Evolutionary conservation across 352 stramenopile genomes (phyloP).

Genomic region (Hyaloperonospora brassicae): DNA sequence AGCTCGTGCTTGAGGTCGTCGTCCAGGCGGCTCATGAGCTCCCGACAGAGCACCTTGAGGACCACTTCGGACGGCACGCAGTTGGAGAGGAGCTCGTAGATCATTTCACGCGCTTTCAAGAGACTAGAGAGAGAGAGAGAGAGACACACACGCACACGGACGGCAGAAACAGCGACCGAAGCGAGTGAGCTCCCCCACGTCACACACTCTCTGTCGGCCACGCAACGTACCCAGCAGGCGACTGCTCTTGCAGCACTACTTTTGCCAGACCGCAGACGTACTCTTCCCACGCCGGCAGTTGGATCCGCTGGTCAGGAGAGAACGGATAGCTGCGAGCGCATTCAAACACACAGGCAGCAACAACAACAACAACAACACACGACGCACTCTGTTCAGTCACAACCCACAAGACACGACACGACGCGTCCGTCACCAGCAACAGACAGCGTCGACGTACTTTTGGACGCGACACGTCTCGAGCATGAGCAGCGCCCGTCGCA

Average conservation of each 20-base stretch:
- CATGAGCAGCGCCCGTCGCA: conserved; percentile 95
- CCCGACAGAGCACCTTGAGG: conserved; percentile 84
- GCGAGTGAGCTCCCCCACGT: background rate
- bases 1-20: conserved; percentile 95
- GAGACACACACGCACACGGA: too few species aligned
- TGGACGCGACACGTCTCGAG: conserved; percentile 91
- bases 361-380: too few species aligned
- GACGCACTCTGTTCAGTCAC: too few species aligned
- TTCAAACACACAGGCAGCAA: conserved; percentile 1
- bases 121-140: conserved; percentile 40
- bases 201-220: too few species aligned
- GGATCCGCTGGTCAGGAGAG: conserved; percentile 66
- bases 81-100: conserved; percentile 98
- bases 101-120: conserved; percentile 90
- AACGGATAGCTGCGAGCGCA: conserved; percentile 70
- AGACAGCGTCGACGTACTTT: conserved; percentile 21
- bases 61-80: conserved; percentile 98
- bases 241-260: conserved; percentile 82
- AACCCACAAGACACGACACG: too few species aligned
- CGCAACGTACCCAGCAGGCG: conserved; percentile 66
- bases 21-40: conserved; percentile 93
- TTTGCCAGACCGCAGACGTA: conserved; percentile 1
- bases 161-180: conserved; percentile 3
- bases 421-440: too few species aligned
- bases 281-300: conserved; percentile 93